Conservation (phyloP, 2,329 filamentous ascomycete species). For the Pseudogymnoascus sp. region DNA sequence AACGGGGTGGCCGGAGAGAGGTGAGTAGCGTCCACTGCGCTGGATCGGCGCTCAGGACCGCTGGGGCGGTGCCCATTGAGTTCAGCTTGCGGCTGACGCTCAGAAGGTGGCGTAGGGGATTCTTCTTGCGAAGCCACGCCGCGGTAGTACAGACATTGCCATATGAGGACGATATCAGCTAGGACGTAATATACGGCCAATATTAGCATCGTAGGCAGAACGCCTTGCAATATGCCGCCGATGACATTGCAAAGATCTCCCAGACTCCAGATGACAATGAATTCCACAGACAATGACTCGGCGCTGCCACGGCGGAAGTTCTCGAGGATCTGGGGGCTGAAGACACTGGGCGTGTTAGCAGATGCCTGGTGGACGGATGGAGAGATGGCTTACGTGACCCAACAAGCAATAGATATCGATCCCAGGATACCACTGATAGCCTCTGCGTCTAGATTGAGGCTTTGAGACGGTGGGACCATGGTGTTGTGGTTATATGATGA, state of each 20-base stretch:
- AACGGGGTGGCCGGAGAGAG: conserved; percentile 79
- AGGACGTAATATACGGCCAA: conserved; percentile 91
- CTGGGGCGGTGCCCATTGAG: conserved; percentile 35
- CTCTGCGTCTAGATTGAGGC: conserved; percentile 69
- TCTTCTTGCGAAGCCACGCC: conserved; percentile 63
- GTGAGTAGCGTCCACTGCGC: conserved; percentile 52
- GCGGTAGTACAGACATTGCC: conserved; percentile 92
- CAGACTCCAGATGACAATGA: conserved; percentile 84
- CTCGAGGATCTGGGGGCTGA: conserved; percentile 92
- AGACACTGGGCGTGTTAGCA: conserved; percentile 44
- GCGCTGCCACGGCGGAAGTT: conserved; percentile 81
- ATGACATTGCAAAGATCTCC: conserved; percentile 97
- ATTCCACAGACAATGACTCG: conserved; percentile 82
- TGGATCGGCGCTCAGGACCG: conserved; percentile 48
- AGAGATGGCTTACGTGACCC: conserved; percentile 56
- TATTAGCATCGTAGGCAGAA: conserved; percentile 91
- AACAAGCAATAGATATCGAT: conserved; percentile 95
- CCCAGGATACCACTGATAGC: conserved; percentile 88
- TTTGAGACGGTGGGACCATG: conserved; percentile 38
- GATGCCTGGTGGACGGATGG: neutral
- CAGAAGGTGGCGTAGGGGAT: conserved; percentile 22
- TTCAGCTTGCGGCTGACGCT: conserved; percentile 28
- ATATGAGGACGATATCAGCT: conserved; percentile 78
- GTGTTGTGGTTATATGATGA: neutral
- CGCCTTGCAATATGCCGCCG: conserved; percentile 82